Base-by-base conservation (phyloP, 2,329 filamentous ascomycete species). In the Dactylella cylindrospora region DNA sequence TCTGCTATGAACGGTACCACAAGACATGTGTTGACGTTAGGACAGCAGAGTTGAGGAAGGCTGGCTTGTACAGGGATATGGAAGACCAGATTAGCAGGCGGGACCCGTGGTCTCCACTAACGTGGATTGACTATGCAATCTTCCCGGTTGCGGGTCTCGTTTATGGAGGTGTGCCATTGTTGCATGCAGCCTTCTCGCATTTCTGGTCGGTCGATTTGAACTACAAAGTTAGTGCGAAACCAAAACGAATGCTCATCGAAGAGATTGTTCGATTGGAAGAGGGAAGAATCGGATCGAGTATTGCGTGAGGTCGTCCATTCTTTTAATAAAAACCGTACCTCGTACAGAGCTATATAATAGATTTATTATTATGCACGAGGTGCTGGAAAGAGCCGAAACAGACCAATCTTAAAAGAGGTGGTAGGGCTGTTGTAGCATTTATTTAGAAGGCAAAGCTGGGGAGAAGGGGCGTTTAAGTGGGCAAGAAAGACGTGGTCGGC, bases 181-280 rank as follows among this genome's bases (percentile, higher is more conserved):
- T 83, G 3, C 83, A 87, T 65, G 85, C 85, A 1, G 80, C 85
- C 65, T 72, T 87, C 50, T 80, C 78, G 69, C 85, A 88, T 70
- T 81, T 88, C 69, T 88, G 83, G 79, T 86, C 82, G 0, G 74
- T 84, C 26, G 77, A 85, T 52, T 71, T 88, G 66, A 82, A 84
- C 8, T 88, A 88, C 72, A 80, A 82, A 0, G 84, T 88, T 68
- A 86, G 83, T 74, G 82, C 83, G 72, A 88, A 88, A 79, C 82
- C 68, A 80, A 61, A 53, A 36, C 41, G 55, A 25, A 13, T 40
- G 20, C 19, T 53, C 5, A 36, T 61, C 20, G 47, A 61, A 47
- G 47, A 53, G 15, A 43, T 53, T 23, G 29, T 49, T 49, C 47
- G 55, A 15, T 47, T 61, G 47, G 55, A 61, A 38, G 55, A 61